A percentile compares a stretch with the other conserved stretches of the same genome.
Conservation (phyloP, 345 rosid genomes). For the Populus pruinosa region DNA sequence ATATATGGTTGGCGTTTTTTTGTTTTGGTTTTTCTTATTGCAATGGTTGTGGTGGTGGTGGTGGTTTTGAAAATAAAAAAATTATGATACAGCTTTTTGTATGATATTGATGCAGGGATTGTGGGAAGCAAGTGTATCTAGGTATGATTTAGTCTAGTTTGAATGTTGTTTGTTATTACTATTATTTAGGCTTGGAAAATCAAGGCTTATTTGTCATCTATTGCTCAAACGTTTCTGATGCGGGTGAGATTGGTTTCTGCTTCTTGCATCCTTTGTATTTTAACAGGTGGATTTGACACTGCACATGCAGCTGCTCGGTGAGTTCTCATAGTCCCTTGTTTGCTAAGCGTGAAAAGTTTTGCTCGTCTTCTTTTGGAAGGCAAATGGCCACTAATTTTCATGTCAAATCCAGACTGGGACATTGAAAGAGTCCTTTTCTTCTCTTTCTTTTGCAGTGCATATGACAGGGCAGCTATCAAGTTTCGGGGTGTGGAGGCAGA, state of each 20-base stretch:
- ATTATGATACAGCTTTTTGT: neutral
- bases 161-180: slow-evolving; percentile 3
- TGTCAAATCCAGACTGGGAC: neutral
- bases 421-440: neutral
- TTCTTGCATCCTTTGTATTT: slow-evolving; percentile 3
- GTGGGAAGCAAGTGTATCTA: slow-evolving; percentile 97
- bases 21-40: neutral
- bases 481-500: slow-evolving; percentile 94
- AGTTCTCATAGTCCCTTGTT: slow-evolving; percentile 15
- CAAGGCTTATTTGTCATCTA: slow-evolving; percentile 8
- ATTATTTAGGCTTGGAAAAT: neutral
- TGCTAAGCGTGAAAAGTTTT: slow-evolving; percentile 1
- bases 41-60: neutral
- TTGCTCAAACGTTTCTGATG: slow-evolving; percentile 21
- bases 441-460: slow-evolving; percentile 53
- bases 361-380: neutral
- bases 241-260: slow-evolving; percentile 11
- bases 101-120: slow-evolving; percentile 71
- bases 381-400: neutral
- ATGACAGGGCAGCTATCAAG: slow-evolving; percentile 96
- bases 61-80: neutral
- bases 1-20: slow-evolving; percentile 61
- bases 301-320: slow-evolving; percentile 99
- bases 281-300: slow-evolving; percentile 96
- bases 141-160: slow-evolving; percentile 42